Conservation (phyloP, 257 asterid species). For the Anisodus acutangulus region DNA sequence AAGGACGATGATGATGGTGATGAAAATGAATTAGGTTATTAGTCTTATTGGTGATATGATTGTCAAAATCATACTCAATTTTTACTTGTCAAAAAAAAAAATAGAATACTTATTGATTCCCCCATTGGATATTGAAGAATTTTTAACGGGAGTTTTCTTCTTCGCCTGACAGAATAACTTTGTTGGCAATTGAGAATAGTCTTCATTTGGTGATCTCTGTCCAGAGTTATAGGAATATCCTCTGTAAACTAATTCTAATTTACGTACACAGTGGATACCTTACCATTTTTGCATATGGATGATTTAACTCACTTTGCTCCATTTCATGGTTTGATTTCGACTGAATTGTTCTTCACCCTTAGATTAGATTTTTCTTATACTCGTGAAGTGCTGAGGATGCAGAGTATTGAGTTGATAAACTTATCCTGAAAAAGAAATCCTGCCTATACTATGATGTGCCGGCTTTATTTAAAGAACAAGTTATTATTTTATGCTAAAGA, state of each 20-base stretch:
- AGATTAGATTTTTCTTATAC: no score
- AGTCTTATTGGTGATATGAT: constrained; percentile 43
- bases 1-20: constrained; percentile 45
- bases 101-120: constrained; percentile 18
- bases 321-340: background rate
- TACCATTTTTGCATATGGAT: constrained; percentile 46
- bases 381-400: no score
- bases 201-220: constrained; percentile 34
- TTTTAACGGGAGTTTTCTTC: constrained; percentile 26
- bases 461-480: no score
- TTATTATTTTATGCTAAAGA: no score
- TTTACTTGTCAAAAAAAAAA: background rate
- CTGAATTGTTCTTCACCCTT: background rate
- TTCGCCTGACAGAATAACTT: constrained; percentile 39
- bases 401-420: no score
- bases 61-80: constrained; percentile 46
- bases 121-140: constrained; percentile 38
- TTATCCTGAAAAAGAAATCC: background rate
- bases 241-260: constrained; percentile 54
- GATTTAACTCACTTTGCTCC: background rate
- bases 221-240: constrained; percentile 50
- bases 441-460: background rate
- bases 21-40: constrained; percentile 43
- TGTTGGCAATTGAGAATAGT: constrained; percentile 37
- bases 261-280: constrained; percentile 40